Conservation (phyloP, 2,329 filamentous ascomycete genomes). For the Balansia obtecta region DNA sequence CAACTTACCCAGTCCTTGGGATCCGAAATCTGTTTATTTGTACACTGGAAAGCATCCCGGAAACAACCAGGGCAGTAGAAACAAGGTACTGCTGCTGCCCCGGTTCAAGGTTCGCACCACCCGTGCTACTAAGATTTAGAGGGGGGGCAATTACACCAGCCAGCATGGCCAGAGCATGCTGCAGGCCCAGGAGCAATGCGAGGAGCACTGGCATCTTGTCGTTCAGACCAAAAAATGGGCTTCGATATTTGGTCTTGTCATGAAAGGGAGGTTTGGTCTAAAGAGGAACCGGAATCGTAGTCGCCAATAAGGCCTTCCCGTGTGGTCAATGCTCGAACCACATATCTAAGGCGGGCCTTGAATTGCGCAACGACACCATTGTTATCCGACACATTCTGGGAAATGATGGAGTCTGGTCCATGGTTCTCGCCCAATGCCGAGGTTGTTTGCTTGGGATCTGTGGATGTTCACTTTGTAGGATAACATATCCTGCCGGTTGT, state of each 20-base stretch:
- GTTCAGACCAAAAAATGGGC: constrained; percentile 76
- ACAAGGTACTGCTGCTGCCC: constrained; percentile 64
- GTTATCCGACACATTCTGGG: constrained; percentile 21
- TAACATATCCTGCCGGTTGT: too few relatives aligned
- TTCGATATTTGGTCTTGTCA: constrained; percentile 39
- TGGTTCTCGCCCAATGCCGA: constrained; percentile 43
- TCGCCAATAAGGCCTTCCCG: constrained; percentile 66
- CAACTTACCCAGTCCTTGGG: constrained; percentile 43
- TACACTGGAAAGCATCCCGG: constrained; percentile 59
- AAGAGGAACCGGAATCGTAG: constrained; percentile 92
- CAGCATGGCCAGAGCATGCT: constrained; percentile 69
- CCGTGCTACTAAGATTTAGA: constrained; percentile 52
- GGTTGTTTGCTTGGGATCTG: neutral
- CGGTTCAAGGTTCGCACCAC: constrained; percentile 49
- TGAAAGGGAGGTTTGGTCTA: constrained; percentile 69
- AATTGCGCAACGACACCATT: constrained; percentile 17
- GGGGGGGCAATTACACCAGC: constrained; percentile 68
- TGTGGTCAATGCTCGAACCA: constrained; percentile 34
- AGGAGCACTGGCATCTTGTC: constrained; percentile 66
- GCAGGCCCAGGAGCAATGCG: constrained; percentile 62
- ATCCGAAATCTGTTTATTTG: constrained; percentile 72
- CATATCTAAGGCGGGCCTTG: constrained; percentile 9
- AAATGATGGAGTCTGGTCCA: constrained; percentile 36
- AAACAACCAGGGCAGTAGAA: constrained; percentile 67
- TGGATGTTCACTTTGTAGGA: too few relatives aligned